Evolutionary conservation across 441 rosid genomes (phyloP), one percentile per base, ranked within the genome.

Genomic region (Populus hybrid): DNA sequence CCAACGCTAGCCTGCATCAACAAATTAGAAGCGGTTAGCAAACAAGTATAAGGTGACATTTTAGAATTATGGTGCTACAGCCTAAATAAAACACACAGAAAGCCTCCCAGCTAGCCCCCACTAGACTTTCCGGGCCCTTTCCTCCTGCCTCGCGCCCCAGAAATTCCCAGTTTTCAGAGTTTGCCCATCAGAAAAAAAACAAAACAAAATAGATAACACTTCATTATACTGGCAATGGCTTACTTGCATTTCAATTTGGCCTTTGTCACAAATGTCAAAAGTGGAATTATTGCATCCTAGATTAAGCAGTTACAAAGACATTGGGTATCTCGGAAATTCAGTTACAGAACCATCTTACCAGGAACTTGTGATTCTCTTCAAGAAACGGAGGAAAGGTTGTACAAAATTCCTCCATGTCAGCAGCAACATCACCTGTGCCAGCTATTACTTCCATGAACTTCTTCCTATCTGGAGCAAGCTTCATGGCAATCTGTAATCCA

Each of bases 381-480:
- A 95, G 93, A 79, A 92, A 83, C 34, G 93, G 97, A 72, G 98
- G 81, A 82, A 95, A 96, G 71, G 84, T 81, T n/a, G 86, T 18
- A 83, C 98, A 95, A 84, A 95, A 94, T 74, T 79, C 81, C 86
- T 93, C 95, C 89, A 95, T 94, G 86, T 95, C 98, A 35, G 88
- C 88, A 76, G 80, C 80, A 50, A 92, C 70, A 78, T 93, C 93
- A 74, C 98, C 98, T 1, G 95, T 72, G 76, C 99, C 94, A 65
- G 91, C 77, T 73, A 94, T 83, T 21, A 94, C 95, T 24, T 93
- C 95, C 95, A 93, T 96, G 85, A 96, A 96, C 87, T 90, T 96
- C 87, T 93, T 91, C 92, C 98, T 93, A 42, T 94, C 97, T 16
- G 98, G 97, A 63, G 97, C 97, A 75, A 96, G 91, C 87, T 96